A percentile compares a stretch with the other conserved stretches of the same genome.
phyloP scores from a whole-genome alignment of 345 rosid species.

The Linum tenue region DNA sequence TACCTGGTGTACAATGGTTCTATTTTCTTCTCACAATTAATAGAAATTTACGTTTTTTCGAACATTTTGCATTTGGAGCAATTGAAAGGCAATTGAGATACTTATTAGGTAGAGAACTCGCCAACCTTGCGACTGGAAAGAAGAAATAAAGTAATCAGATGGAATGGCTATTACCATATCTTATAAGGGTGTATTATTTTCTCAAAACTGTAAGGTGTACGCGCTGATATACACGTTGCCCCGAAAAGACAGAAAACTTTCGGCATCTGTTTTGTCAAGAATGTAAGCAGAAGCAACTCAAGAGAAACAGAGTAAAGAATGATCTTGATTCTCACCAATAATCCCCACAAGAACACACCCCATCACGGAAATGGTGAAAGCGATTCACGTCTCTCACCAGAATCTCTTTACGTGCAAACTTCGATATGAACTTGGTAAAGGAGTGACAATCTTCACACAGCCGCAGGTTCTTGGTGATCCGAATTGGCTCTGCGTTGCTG shows the following conservation, averaged over 20 bases:
- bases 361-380: constrained; percentile 66
- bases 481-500: constrained; percentile 49
- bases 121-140: too few relatives aligned
- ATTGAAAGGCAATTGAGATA: too few relatives aligned
- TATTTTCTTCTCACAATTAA: neutral
- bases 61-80: too few relatives aligned
- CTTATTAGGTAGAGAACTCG: too few relatives aligned
- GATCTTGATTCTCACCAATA: constrained; percentile 34
- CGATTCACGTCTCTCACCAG: constrained; percentile 81
- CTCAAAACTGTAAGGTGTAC: too few relatives aligned
- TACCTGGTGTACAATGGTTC: neutral
- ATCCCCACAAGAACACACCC: constrained; percentile 83
- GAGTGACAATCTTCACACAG: constrained; percentile 85
- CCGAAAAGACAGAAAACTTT: too few relatives aligned
- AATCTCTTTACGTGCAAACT: constrained; percentile 60
- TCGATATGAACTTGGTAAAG: constrained; percentile 70
- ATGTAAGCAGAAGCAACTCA: too few relatives aligned
- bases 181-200: too few relatives aligned
- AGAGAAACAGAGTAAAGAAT: neutral
- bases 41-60: neutral
- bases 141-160: too few relatives aligned
- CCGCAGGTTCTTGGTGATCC: constrained; percentile 79
- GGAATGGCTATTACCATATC: too few relatives aligned
- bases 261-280: too few relatives aligned
- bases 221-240: too few relatives aligned